Evolutionary conservation across 345 rosid genomes (phyloP).

Genomic region (Erodium maritimum): DNA sequence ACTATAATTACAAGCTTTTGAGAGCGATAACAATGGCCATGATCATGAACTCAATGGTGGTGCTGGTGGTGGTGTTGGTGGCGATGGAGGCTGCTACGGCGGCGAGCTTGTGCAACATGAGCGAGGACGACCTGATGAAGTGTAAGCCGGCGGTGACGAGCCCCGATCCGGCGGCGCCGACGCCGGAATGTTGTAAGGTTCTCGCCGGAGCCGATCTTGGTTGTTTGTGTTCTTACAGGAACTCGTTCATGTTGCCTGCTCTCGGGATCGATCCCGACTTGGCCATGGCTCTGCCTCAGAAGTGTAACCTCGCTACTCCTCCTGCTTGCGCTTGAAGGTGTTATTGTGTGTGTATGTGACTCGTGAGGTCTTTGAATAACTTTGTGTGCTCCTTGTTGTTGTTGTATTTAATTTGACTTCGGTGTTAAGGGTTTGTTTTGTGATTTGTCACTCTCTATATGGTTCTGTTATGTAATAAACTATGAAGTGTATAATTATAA

Average conservation of each 20-base stretch:
- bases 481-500: too few species aligned
- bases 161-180: slow-evolving; percentile 37
- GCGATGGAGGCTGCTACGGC: slow-evolving; percentile 11
- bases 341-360: too few species aligned
- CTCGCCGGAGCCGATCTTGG: slow-evolving; percentile 34
- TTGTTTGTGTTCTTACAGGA: slow-evolving; percentile 56
- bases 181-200: slow-evolving; percentile 42
- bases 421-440: too few species aligned
- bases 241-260: slow-evolving; percentile 34
- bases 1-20: too few species aligned
- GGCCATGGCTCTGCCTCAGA: slow-evolving; percentile 41
- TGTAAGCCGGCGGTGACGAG: slow-evolving; percentile 55
- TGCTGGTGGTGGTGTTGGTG: slow-evolving; percentile 2
- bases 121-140: slow-evolving; percentile 29
- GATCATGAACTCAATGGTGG: too few species aligned
- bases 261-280: slow-evolving; percentile 62
- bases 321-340: slow-evolving; percentile 8
- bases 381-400: too few species aligned
- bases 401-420: too few species aligned
- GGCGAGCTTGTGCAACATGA: slow-evolving; percentile 34
- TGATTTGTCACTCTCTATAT: too few species aligned
- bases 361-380: too few species aligned
- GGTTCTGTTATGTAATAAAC: too few species aligned
- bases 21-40: too few species aligned
- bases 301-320: slow-evolving; percentile 31